These are phyloP conservation scores for Chamaecrista fasciculata DNA, from an alignment of 306 rosid genomes.

Conservation along the genomic window DNA sequence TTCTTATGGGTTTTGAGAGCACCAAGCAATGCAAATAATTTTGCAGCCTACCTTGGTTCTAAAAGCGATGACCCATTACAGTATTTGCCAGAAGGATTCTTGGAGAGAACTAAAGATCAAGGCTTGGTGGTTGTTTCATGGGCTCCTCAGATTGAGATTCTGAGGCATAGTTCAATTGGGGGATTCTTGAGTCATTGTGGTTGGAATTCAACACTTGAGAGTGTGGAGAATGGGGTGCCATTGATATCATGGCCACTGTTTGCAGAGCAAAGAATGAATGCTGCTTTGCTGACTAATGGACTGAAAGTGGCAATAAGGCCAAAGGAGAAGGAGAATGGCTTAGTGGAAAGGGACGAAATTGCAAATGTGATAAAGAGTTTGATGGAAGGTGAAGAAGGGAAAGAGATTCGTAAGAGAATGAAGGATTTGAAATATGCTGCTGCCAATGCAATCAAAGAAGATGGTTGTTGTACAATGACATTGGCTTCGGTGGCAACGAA, in stretches of 20 bases:
- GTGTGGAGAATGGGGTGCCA: background rate
- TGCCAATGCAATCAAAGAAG: background rate
- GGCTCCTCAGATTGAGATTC: background rate
- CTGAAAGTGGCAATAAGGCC: background rate
- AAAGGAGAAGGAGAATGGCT: background rate
- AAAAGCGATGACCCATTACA: background rate
- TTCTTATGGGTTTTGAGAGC: background rate
- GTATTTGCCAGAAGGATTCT: background rate
- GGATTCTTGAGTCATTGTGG: too few species aligned
- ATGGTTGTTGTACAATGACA: background rate
- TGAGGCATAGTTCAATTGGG: too few species aligned
- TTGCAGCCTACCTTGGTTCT: background rate
- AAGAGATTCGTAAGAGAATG: too few species aligned
- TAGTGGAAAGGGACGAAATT: background rate
- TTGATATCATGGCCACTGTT: background rate
- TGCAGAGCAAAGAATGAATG: background rate
- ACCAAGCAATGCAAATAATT: background rate
- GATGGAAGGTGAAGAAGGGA: too few species aligned
- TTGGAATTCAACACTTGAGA: too few species aligned
- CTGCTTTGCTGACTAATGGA: background rate
- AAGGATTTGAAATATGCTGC: too few species aligned
- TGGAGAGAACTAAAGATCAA: slow-evolving; percentile 9
- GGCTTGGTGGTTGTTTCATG: background rate
- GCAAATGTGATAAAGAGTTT: too few species aligned
- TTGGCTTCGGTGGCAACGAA: background rate